These are phyloP conservation scores for Chamaenerion angustifolium DNA, from an alignment of 345 rosid species.

Conservation along the genomic window DNA sequence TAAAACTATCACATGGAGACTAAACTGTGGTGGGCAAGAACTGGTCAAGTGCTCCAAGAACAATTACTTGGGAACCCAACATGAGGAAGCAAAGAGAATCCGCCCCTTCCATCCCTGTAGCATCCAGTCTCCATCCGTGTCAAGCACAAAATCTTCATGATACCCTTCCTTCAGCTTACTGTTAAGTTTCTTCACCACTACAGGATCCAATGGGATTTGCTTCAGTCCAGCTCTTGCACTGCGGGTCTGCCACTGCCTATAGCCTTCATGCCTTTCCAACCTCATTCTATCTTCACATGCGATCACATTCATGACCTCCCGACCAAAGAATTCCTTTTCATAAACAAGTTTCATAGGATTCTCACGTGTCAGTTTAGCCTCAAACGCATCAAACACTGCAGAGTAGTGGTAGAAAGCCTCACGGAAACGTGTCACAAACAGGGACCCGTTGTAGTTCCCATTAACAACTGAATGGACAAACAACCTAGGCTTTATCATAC, in stretches of 20 bases:
- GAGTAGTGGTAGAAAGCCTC: slow-evolving; percentile 34
- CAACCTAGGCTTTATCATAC: slow-evolving; percentile 20
- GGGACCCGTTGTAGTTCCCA: slow-evolving; percentile 28
- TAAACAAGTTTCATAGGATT: slow-evolving; percentile 14
- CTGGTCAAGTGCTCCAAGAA: too few relatives aligned
- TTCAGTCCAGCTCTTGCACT: slow-evolving; percentile 26
- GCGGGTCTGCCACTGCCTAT: slow-evolving; percentile 33
- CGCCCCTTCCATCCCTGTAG: slow-evolving; percentile 42
- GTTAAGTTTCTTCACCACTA: slow-evolving; percentile 15
- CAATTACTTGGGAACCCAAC: slow-evolving; percentile 20
- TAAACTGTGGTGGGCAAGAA: too few relatives aligned
- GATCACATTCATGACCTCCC: slow-evolving; percentile 24
- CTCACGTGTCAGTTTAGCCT: slow-evolving; percentile 22
- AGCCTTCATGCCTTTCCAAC: slow-evolving; percentile 31
- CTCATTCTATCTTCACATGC: slow-evolving; percentile 30
- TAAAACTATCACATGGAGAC: too few relatives aligned
- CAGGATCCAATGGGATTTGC: slow-evolving; percentile 20
- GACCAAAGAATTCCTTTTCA: slow-evolving; percentile 20
- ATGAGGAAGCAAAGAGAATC: slow-evolving; percentile 22
- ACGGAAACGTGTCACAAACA: slow-evolving; percentile 28
- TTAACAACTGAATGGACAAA: slow-evolving; percentile 15
- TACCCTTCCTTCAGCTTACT: slow-evolving; percentile 16
- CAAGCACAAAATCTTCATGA: slow-evolving; percentile 26
- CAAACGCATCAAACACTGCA: slow-evolving; percentile 22
- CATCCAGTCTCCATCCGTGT: slow-evolving; percentile 26